These are phyloP conservation scores for Mucor saturninus DNA, from an alignment of 371 early-diverging fungal species.

Conservation along the genomic window DNA sequence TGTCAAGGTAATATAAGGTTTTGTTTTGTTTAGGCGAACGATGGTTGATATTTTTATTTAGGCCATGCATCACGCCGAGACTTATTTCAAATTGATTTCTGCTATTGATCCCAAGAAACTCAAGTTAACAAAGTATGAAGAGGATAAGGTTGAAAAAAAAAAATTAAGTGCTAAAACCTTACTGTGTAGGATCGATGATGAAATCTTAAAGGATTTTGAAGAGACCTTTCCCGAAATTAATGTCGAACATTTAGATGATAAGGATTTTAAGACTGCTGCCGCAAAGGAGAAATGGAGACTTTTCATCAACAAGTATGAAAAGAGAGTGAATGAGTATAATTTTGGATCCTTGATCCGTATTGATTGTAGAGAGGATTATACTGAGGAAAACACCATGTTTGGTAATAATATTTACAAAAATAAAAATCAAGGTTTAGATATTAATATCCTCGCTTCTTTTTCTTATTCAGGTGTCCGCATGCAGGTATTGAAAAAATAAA, in stretches of 20 bases:
- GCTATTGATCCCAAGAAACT: constrained; percentile 70
- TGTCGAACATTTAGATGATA: constrained; percentile 63
- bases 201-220: constrained; percentile 79
- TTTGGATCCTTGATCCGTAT: constrained; percentile 90
- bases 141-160: too few relatives aligned
- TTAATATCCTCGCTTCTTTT: constrained; percentile 5
- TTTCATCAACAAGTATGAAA: constrained; percentile 85
- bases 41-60: constrained; percentile 9
- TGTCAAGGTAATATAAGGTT: constrained; percentile 63
- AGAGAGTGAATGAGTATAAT: constrained; percentile 85
- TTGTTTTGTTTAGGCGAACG: background rate
- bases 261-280: constrained; percentile 77
- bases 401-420: constrained; percentile 48
- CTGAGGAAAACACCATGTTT: constrained; percentile 86
- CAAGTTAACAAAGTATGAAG: constrained; percentile 74
- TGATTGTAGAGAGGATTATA: constrained; percentile 77
- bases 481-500: constrained; percentile 40
- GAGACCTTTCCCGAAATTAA: constrained; percentile 77
- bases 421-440: constrained; percentile 5
- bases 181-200: constrained; percentile 74
- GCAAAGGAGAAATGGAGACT: constrained; percentile 90
- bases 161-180: background rate
- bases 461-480: constrained; percentile 47
- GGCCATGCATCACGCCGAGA: constrained; percentile 93
- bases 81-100: constrained; percentile 82